Conservation (phyloP, 1,284 basidiomycete genomes). For the Vanrija sp. region DNA sequence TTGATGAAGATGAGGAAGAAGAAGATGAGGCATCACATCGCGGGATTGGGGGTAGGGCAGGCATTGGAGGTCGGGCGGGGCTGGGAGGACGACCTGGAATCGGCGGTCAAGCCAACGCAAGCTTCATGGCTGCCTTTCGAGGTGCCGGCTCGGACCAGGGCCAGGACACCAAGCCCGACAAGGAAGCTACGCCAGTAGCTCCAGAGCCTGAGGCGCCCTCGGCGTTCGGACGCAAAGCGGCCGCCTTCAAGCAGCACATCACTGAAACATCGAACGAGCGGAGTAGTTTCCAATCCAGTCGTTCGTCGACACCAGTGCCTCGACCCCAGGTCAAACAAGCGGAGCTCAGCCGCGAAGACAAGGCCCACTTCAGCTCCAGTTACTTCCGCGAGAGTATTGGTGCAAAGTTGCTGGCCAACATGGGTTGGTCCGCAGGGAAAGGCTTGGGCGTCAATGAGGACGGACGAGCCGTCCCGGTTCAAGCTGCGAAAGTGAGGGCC, state of each 20-base stretch:
- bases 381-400: conserved; percentile 74
- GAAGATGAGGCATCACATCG: conserved; percentile 20
- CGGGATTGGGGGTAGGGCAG: neutral
- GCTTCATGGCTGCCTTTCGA: too few relatives aligned
- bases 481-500: conserved; percentile 66
- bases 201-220: conserved; percentile 3
- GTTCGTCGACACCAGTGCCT: conserved; percentile 10
- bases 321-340: conserved; percentile 41
- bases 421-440: conserved; percentile 82
- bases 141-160: too few relatives aligned
- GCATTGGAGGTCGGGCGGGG: too few relatives aligned
- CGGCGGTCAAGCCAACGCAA: too few relatives aligned
- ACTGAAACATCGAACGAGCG: neutral
- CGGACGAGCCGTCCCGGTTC: conserved; percentile 84
- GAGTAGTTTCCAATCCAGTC: conserved; percentile 7
- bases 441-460: conserved; percentile 75
- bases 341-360: conserved; percentile 62
- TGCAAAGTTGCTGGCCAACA: conserved; percentile 82
- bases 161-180: too few relatives aligned
- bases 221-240: conserved; percentile 26
- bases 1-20: conserved; percentile 6
- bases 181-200: too few relatives aligned
- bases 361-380: conserved; percentile 62
- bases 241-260: conserved; percentile 23
- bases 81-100: too few relatives aligned